A percentile compares a stretch with the other conserved stretches of the same genome.
phyloP scores from a whole-genome alignment of 176 grass and related monocot species.

The sorghum (Sorghum bicolor) region DNA sequence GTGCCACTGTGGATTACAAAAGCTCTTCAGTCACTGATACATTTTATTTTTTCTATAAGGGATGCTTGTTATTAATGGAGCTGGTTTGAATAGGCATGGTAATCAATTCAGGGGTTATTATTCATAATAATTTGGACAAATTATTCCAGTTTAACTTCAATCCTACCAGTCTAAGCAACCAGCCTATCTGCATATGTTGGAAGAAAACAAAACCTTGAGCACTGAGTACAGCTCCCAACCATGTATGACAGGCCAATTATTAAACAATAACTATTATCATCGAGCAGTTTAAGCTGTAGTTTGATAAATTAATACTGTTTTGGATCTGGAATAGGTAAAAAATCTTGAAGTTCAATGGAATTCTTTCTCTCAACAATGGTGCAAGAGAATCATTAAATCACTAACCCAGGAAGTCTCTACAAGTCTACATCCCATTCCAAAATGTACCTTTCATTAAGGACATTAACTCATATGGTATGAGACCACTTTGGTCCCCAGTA shows the following conservation, averaged over 20 bases:
- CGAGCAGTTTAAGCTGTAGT: background rate
- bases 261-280: background rate
- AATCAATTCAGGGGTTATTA: background rate
- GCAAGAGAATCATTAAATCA: conserved; percentile 8
- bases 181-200: conserved; percentile 18
- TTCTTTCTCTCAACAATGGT: background rate
- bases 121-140: background rate
- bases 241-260: background rate
- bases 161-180: background rate
- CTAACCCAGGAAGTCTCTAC: background rate
- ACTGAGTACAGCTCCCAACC: background rate
- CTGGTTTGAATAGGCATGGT: background rate
- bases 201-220: background rate
- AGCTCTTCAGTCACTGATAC: background rate
- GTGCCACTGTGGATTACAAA: conserved; percentile 1
- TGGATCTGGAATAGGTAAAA: background rate
- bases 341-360: background rate
- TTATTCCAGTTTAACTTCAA: background rate
- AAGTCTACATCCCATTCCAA: background rate
- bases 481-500: background rate
- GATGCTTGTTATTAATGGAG: conserved; percentile 7
- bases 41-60: background rate
- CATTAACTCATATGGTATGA: conserved; percentile 25
- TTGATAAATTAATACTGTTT: conserved; percentile 1
- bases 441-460: background rate